These are phyloP conservation scores for Cerioporus squamosus DNA, from an alignment of 1,284 basidiomycete species.

Conservation along the genomic window DNA sequence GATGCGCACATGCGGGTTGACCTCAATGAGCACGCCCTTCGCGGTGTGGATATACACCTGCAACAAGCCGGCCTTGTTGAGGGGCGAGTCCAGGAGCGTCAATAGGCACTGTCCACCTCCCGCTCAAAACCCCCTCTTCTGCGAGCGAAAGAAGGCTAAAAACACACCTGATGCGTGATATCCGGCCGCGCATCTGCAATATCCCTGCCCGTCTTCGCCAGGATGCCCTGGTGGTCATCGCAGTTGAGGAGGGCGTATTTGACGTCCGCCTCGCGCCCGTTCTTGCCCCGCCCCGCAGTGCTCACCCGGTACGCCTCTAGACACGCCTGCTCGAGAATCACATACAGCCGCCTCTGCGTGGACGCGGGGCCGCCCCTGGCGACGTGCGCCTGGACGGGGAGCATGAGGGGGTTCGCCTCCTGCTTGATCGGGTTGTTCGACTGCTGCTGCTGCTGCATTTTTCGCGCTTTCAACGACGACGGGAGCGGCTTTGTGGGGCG, in stretches of 20 bases:
- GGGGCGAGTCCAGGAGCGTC: slow-evolving; percentile 95
- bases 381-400: slow-evolving; percentile 81
- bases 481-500: slow-evolving; percentile 55
- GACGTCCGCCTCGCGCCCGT: slow-evolving; percentile 72
- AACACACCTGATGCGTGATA: slow-evolving; percentile 94
- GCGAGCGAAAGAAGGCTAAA: background rate
- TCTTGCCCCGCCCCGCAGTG: slow-evolving; percentile 53
- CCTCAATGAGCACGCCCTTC: slow-evolving; percentile 96
- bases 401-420: slow-evolving; percentile 74
- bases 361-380: slow-evolving; percentile 53
- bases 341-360: slow-evolving; percentile 78
- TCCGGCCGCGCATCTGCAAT: slow-evolving; percentile 98
- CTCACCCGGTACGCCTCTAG: slow-evolving; percentile 94
- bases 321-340: slow-evolving; percentile 93
- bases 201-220: slow-evolving; percentile 97
- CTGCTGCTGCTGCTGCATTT: slow-evolving; percentile 39
- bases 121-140: background rate
- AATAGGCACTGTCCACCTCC: slow-evolving; percentile 76
- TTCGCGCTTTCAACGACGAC: slow-evolving; percentile 45
- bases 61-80: slow-evolving; percentile 96
- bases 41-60: slow-evolving; percentile 99
- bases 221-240: slow-evolving; percentile 98
- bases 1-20: slow-evolving; percentile 97
- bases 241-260: slow-evolving; percentile 98
- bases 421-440: slow-evolving; percentile 40